Conservation (phyloP, 495 filamentous ascomycete genomes). For the Pseudomonodictys pantanalensis region DNA sequence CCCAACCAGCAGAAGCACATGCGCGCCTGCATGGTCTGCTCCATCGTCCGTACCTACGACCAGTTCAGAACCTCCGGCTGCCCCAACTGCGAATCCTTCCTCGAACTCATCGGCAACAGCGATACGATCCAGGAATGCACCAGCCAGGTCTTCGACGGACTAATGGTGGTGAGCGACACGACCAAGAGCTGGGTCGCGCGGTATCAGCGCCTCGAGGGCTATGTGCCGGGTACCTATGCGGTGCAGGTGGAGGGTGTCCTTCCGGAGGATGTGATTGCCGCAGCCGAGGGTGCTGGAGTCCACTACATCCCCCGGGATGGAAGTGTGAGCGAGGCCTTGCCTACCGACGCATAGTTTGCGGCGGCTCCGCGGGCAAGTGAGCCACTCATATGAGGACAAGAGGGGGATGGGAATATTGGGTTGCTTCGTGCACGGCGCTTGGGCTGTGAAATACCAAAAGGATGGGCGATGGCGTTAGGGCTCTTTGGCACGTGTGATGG, state of each 20-base stretch:
- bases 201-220: conserved; percentile 88
- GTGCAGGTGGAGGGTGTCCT: conserved; percentile 79
- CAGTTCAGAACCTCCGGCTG: conserved; percentile 56
- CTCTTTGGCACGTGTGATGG: too few species aligned
- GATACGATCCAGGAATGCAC: conserved; percentile 91
- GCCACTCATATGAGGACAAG: too few species aligned
- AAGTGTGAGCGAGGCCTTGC: conserved; percentile 43
- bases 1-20: conserved; percentile 57
- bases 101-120: conserved; percentile 70
- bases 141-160: conserved; percentile 87
- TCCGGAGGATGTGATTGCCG: conserved; percentile 40
- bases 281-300: conserved; percentile 40
- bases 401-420: too few species aligned
- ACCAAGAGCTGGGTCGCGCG: conserved; percentile 82
- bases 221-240: conserved; percentile 84
- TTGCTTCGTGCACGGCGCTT: too few species aligned
- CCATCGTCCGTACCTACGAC: conserved; percentile 64
- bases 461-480: too few species aligned
- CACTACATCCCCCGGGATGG: conserved; percentile 51
- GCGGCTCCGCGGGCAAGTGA: too few species aligned
- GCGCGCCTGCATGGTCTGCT: conserved; percentile 98
- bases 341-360: conserved; percentile 17
- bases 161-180: conserved; percentile 78
- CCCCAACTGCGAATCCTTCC: conserved; percentile 91
- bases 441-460: too few species aligned